Conservation (phyloP, 1,284 basidiomycete species). For the Melampsora americana region DNA sequence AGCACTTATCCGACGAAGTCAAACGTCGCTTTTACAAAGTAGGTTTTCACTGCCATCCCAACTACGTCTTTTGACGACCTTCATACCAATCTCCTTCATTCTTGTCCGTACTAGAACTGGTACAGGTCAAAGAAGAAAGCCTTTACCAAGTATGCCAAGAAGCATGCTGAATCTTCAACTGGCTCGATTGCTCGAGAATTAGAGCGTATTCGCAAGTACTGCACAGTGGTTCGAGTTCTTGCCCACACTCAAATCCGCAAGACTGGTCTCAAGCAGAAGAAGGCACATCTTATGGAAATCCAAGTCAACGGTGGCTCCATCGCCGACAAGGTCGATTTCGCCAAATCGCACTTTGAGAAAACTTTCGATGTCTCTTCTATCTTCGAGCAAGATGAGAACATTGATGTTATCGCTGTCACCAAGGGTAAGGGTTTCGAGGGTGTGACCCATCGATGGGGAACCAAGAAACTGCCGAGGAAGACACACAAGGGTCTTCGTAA, state of each 20-base stretch:
- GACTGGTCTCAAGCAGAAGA: conserved; percentile 98
- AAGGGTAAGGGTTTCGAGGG: conserved; percentile 99
- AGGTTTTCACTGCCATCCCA: not conserved
- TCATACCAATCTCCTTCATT: conserved; percentile 38
- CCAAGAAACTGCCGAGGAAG: conserved; percentile 97
- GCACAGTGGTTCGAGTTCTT: conserved; percentile 98
- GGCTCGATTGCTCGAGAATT: conserved; percentile 91
- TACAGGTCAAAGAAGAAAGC: conserved; percentile 99
- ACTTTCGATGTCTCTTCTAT: conserved; percentile 78
- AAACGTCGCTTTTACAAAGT: conserved; percentile 98
- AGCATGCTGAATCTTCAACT: conserved; percentile 84
- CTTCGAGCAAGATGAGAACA: conserved; percentile 95
- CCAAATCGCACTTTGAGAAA: conserved; percentile 95
- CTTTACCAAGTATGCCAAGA: conserved; percentile 70
- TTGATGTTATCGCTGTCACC: conserved; percentile 97
- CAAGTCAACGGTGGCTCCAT: conserved; percentile 98
- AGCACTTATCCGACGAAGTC: conserved; percentile 72
- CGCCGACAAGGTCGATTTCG: conserved; percentile 96
- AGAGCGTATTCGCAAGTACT: conserved; percentile 99
- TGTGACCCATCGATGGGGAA: conserved; percentile 98
- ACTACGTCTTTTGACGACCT: too few relatives aligned
- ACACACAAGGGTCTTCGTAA: conserved; percentile 99
- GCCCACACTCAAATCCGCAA: conserved; percentile 96
- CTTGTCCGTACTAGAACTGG: conserved; percentile 69
- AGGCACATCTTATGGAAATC: conserved; percentile 99